Conservation (phyloP, 129 eudicot species). For the Tagetes patula region DNA sequence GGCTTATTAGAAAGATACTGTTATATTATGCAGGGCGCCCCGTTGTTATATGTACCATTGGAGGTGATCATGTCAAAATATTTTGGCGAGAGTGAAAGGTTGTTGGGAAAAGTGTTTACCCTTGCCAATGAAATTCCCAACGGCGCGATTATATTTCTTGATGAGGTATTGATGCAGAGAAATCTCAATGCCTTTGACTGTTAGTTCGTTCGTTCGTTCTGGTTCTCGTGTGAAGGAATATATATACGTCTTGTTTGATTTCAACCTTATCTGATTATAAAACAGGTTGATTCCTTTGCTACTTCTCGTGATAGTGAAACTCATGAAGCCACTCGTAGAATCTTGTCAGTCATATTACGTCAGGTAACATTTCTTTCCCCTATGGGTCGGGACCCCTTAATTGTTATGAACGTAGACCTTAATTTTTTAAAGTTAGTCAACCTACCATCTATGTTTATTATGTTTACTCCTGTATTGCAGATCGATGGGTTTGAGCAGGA, state of each 20-base stretch:
- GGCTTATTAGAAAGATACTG: conserved; percentile 9
- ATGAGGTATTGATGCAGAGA: conserved; percentile 58
- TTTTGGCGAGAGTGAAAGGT: conserved; percentile 95
- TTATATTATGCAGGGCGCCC: conserved; percentile 66
- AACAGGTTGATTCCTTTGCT: conserved; percentile 95
- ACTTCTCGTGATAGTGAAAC: conserved; percentile 90
- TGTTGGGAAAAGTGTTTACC: conserved; percentile 87
- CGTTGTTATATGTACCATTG: conserved; percentile 86
- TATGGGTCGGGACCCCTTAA: background rate
- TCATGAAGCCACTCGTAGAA: conserved; percentile 96
- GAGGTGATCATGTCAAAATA: conserved; percentile 95
- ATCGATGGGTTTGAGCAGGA: conserved; percentile 99
- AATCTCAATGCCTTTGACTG: background rate
- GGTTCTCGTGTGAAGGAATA: conserved; percentile 12
- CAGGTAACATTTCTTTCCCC: conserved; percentile 53
- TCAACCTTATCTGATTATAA: conserved; percentile 11
- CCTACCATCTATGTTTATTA: background rate
- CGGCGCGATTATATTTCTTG: conserved; percentile 89
- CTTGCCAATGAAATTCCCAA: conserved; percentile 88
- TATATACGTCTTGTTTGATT: conserved; percentile 2
- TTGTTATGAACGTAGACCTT: conserved; percentile 2
- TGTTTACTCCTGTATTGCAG: conserved; percentile 41
- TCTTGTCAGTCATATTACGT: conserved; percentile 83
- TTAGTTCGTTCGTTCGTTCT: background rate
- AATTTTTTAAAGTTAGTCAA: background rate